Conservation (phyloP, 148 eudicot genomes). For the Cornus kousa region DNA sequence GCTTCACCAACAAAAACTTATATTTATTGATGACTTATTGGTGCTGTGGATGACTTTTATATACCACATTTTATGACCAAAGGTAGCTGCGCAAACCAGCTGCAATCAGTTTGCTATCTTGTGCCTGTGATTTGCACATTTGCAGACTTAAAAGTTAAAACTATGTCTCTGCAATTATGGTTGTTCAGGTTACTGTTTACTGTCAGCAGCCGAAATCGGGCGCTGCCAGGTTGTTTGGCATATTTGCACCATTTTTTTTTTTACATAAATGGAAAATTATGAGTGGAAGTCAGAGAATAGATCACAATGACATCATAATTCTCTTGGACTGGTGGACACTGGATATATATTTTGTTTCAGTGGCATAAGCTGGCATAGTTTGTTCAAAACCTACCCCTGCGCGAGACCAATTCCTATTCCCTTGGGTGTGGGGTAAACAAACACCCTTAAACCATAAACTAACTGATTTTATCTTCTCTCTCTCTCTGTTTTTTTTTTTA, state of each 20-base stretch:
- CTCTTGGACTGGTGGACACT: not conserved
- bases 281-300: not conserved
- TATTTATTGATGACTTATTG: not conserved
- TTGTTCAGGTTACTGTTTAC: not conserved
- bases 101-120: not conserved
- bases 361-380: not conserved
- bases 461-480: not conserved
- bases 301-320: not conserved
- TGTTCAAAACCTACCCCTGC: no score
- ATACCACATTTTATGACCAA: not conserved
- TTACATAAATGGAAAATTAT: not conserved
- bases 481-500: slow-evolving; percentile 18
- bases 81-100: not conserved
- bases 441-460: not conserved
- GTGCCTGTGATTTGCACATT: not conserved
- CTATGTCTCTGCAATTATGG: not conserved
- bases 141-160: not conserved
- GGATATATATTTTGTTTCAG: not conserved
- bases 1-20: not conserved
- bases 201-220: not conserved
- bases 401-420: not conserved
- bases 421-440: not conserved
- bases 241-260: not conserved
- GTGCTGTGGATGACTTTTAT: not conserved
- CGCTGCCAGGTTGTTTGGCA: not conserved